phyloP scores from a whole-genome alignment of 1,139 yeast species.

The Candida pseudoviswanathii region DNA sequence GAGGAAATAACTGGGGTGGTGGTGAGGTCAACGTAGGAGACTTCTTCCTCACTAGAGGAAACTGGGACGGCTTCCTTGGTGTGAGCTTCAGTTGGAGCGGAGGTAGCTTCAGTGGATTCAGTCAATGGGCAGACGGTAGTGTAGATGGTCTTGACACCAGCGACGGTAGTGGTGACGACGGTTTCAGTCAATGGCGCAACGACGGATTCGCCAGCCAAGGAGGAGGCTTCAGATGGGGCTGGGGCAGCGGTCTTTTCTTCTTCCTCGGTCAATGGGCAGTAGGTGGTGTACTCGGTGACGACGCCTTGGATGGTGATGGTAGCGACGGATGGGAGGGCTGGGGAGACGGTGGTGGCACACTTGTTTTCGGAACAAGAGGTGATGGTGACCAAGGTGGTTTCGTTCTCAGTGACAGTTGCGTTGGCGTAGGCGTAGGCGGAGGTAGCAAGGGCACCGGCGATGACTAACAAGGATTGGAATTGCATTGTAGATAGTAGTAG shows the following conservation, averaged over 20 bases:
- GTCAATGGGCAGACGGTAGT: constrained; percentile 47
- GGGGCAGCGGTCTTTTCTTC: constrained; percentile 18
- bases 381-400: constrained; percentile 43
- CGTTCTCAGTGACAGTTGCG: constrained; percentile 30
- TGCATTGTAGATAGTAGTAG: constrained; percentile 26
- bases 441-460: constrained; percentile 31
- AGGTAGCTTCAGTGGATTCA: constrained; percentile 10
- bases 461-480: constrained; percentile 30
- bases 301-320: constrained; percentile 46
- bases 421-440: constrained; percentile 23
- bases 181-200: constrained; percentile 12
- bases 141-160: constrained; percentile 40
- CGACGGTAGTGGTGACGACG: constrained; percentile 26
- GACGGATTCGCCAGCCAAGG: not conserved
- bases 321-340: constrained; percentile 30
- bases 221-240: constrained; percentile 11
- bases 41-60: constrained; percentile 19
- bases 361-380: constrained; percentile 44
- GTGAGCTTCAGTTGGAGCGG: constrained; percentile 8
- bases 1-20: constrained; percentile 23
- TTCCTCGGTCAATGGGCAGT: constrained; percentile 41
- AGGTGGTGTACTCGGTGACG: constrained; percentile 49
- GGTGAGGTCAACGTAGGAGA: constrained; percentile 29
- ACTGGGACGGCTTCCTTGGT: constrained; percentile 18
- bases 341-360: constrained; percentile 29